Conservation (phyloP, 805 yeast species). For the Candida sonorensis region DNA sequence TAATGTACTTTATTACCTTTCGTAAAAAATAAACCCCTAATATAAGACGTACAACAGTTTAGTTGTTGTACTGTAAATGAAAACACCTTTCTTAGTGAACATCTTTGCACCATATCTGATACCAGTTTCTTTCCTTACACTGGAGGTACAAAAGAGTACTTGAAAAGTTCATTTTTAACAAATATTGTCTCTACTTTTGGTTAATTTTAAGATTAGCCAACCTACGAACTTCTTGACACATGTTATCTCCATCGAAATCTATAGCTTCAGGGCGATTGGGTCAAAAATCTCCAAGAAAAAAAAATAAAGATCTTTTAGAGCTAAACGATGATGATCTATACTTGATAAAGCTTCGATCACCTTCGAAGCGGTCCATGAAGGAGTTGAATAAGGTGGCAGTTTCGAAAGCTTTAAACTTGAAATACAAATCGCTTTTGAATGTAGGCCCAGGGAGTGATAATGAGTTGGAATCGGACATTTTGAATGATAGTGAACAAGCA, state of each 20-base stretch:
- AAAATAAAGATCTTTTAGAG: constrained; percentile 17
- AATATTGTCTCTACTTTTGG: too few species aligned
- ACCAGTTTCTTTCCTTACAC: too few species aligned
- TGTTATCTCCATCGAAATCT: constrained; percentile 1
- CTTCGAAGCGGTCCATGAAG: constrained; percentile 29
- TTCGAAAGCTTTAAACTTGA: constrained; percentile 36
- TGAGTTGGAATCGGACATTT: constrained; percentile 28
- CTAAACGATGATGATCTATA: constrained; percentile 16
- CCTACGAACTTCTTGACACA: too few species aligned
- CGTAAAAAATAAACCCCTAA: background rate
- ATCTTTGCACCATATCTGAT: background rate
- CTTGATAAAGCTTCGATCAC: constrained; percentile 42
- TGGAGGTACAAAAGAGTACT: too few species aligned
- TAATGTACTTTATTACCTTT: background rate
- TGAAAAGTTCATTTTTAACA: too few species aligned
- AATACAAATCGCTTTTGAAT: constrained; percentile 17
- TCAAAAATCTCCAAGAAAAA: constrained; percentile 30
- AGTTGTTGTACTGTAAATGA: too few species aligned
- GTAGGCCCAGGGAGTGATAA: constrained; percentile 24
- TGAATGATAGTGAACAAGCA: constrained; percentile 32
- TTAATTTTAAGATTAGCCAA: too few species aligned
- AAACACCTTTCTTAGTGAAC: too few species aligned
- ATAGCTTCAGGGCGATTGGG: constrained; percentile 15
- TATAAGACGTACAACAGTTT: too few species aligned
- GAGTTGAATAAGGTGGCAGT: constrained; percentile 43